Base-by-base conservation (phyloP, 306 rosid genomes). In the Mucuna pruriens region DNA sequence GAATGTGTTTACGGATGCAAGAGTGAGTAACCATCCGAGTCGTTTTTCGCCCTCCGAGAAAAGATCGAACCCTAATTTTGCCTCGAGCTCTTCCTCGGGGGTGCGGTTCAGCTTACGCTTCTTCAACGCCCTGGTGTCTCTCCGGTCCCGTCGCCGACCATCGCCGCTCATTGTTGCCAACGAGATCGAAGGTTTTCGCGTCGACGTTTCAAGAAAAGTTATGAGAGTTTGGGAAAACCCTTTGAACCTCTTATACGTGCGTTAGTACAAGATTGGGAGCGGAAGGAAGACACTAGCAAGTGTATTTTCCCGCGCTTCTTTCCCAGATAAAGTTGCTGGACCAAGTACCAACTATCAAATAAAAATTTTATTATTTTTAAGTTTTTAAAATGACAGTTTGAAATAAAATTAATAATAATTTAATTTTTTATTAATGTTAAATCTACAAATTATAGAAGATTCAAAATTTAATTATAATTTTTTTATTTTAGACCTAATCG, bases 21-120 rank as follows among this genome's bases (percentile, higher is more conserved):
- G 90, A 31, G 85, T 92, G 26, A 94, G 95, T 60, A 94, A 77
- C 98, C 98, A 92, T 48, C 98, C 98, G 38, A 94, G 98, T 46
- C 97, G 84, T 31, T 85, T 91, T 6, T 94, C 93, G 12, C 98
- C 97, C 81, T 94, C 97, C 0, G 97, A 86, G 90, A 94, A 94
- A 5, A 84, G 55, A 84, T 90, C 94, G 80, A 89, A 90, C 64
- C 94, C 98, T 77, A 94, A 85, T 74, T 90, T 94, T 0, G 94
- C 82, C 86, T 94, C 97, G 68, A 92, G 88, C 80, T 90, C 98
- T 71, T 92, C 98, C 86, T 85, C 98, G 11, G 97, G 90, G 48
- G 17, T 85, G 81, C 91, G 89, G 63, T 86, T 75, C 9, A 86
- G 80, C 87, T 87, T 92, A 84, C 85, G 93, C 91, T 91, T 90